phyloP scores from a whole-genome alignment of 1,284 basidiomycete genomes.

The Spongiforma sp. region DNA sequence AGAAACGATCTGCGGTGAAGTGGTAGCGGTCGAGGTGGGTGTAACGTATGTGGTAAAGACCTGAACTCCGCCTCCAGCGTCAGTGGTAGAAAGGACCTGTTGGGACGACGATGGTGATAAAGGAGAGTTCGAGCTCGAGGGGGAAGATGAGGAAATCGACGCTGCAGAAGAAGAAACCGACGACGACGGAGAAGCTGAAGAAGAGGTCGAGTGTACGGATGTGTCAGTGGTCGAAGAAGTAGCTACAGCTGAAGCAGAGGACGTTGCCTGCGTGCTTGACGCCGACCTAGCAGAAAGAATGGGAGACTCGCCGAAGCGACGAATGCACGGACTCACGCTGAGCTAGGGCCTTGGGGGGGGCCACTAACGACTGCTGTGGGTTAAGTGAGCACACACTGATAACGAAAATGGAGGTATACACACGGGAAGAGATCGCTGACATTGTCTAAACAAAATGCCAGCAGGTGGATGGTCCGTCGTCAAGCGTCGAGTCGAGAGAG shows the following conservation, averaged over 20 bases:
- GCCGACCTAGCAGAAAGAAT: too few species aligned
- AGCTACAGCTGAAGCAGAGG: too few species aligned
- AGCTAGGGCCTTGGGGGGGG: too few species aligned
- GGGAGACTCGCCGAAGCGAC: too few species aligned
- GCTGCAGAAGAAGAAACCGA: conserved; percentile 10
- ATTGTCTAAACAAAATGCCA: conserved; percentile 13
- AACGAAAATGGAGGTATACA: background rate
- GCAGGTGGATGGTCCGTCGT: conserved; percentile 10
- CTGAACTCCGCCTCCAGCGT: conserved; percentile 1
- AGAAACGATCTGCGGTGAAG: background rate
- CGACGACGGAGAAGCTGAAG: conserved; percentile 10
- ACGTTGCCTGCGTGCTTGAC: too few species aligned
- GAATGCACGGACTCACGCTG: too few species aligned
- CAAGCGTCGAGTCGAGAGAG: too few species aligned
- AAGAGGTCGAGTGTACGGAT: conserved; percentile 5
- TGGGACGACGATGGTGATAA: background rate
- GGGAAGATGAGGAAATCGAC: background rate
- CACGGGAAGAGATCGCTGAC: background rate
- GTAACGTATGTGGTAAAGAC: conserved; percentile 18
- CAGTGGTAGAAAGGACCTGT: conserved; percentile 16
- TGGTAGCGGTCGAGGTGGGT: background rate
- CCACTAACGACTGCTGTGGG: too few species aligned
- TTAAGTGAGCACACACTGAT: too few species aligned
- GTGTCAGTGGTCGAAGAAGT: background rate
- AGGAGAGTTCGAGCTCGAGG: conserved; percentile 11